Evolutionary conservation across 768 basidiomycete species (phyloP).

Genomic region (Boletus tomentosulus): DNA sequence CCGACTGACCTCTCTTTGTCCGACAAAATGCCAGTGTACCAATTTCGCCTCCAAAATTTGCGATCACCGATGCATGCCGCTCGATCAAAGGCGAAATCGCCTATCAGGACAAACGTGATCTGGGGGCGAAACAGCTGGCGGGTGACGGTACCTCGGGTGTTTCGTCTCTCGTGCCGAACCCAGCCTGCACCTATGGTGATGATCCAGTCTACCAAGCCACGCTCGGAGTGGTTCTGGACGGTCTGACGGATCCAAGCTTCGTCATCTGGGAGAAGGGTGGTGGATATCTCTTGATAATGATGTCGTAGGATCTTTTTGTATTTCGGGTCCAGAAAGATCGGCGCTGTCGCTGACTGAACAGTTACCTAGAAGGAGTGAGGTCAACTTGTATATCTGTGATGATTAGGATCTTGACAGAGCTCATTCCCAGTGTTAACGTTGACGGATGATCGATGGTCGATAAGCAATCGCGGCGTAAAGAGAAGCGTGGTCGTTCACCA

Average conservation of each 20-base stretch:
- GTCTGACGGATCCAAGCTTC: slow-evolving; percentile 42
- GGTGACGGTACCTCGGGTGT: slow-evolving; percentile 68
- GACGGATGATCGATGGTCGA: too few relatives aligned
- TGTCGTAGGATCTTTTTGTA: slow-evolving; percentile 42
- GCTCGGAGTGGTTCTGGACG: slow-evolving; percentile 44
- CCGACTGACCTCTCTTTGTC: slow-evolving; percentile 57
- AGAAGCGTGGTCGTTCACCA: too few relatives aligned
- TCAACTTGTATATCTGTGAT: slow-evolving; percentile 24
- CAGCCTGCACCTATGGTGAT: slow-evolving; percentile 84
- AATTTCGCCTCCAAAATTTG: slow-evolving; percentile 74
- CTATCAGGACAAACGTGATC: slow-evolving; percentile 27
- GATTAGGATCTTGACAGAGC: slow-evolving; percentile 19
- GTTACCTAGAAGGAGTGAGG: too few relatives aligned
- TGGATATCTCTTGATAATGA: slow-evolving; percentile 34
- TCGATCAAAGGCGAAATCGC: slow-evolving; percentile 62
- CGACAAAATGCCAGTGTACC: slow-evolving; percentile 78
- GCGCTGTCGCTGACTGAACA: slow-evolving; percentile 67
- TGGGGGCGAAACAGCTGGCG: not conserved
- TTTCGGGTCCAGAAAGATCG: slow-evolving; percentile 57
- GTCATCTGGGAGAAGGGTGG: slow-evolving; percentile 65
- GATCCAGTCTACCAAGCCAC: slow-evolving; percentile 60
- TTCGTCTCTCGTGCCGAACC: slow-evolving; percentile 73
- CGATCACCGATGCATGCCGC: slow-evolving; percentile 64
- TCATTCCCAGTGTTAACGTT: slow-evolving; percentile 11
- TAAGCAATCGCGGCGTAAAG: too few relatives aligned